phyloP scores from a whole-genome alignment of 163 green algal genomes.

The Smithsoniella earleae region DNA sequence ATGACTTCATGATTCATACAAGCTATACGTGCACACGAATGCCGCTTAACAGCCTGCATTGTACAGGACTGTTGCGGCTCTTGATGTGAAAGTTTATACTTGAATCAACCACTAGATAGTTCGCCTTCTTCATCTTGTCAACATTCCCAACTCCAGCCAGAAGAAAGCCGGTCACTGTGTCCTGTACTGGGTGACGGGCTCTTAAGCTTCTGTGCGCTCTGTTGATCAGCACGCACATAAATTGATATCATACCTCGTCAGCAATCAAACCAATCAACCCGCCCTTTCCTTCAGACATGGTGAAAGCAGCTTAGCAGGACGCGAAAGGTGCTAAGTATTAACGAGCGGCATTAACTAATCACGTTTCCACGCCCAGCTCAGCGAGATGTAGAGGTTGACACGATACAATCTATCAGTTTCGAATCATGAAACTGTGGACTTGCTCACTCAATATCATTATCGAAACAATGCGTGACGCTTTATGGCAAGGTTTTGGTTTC shows the following conservation, averaged over 20 bases:
- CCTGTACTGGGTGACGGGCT: conserved; percentile 53
- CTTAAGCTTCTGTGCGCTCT: not conserved
- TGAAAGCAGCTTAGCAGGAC: too few relatives aligned
- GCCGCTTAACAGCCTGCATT: too few relatives aligned
- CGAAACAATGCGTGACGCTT: too few relatives aligned
- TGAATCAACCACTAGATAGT: conserved; percentile 91
- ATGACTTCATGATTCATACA: not conserved
- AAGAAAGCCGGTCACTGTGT: conserved; percentile 96
- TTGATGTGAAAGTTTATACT: conserved; percentile 52
- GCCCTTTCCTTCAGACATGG: conserved; percentile 35
- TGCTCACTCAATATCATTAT: too few relatives aligned
- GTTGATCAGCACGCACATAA: conserved; percentile 33
- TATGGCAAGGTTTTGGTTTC: too few relatives aligned
- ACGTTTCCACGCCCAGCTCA: too few relatives aligned
- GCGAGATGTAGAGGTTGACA: too few relatives aligned
- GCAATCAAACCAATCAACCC: conserved; percentile 45
- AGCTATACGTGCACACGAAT: not conserved
- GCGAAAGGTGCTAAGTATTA: too few relatives aligned
- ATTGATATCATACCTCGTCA: conserved; percentile 39
- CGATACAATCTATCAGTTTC: too few relatives aligned
- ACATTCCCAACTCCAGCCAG: conserved; percentile 89
- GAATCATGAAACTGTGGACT: too few relatives aligned
- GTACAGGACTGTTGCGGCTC: too few relatives aligned
- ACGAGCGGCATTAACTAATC: too few relatives aligned
- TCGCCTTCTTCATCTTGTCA: conserved; percentile 78